Conservation (phyloP, 768 basidiomycete genomes). For the Serendipita sp. region DNA sequence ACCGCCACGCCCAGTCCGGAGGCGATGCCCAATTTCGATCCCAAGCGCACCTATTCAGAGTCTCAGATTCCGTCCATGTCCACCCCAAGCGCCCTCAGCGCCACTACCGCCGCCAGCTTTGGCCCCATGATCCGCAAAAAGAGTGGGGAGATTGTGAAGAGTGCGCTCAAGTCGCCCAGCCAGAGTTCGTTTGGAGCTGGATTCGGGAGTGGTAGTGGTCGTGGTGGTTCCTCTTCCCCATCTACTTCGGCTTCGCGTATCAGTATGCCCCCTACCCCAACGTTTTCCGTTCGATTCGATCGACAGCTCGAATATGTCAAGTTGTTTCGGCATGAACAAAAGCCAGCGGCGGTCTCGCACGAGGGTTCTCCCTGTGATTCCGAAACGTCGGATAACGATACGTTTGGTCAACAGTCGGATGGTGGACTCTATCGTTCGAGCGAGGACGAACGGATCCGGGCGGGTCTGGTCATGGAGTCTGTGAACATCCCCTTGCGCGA, state of each 20-base stretch:
- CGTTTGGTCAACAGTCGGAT: slow-evolving; percentile 22
- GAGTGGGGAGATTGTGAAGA: slow-evolving; percentile 83
- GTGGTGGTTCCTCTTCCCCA: slow-evolving; percentile 11
- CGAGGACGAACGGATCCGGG: slow-evolving; percentile 15
- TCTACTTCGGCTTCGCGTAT: too few relatives aligned
- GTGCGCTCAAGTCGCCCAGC: slow-evolving; percentile 51
- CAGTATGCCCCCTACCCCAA: slow-evolving; percentile 39
- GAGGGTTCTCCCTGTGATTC: slow-evolving; percentile 62
- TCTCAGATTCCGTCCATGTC: slow-evolving; percentile 2
- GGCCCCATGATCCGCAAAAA: slow-evolving; percentile 63
- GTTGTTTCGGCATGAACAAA: slow-evolving; percentile 87
- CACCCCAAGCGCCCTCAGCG: background rate
- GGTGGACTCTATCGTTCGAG: slow-evolving; percentile 10
- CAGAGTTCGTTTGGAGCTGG: slow-evolving; percentile 12
- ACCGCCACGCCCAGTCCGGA: background rate
- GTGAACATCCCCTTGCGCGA: slow-evolving; percentile 45
- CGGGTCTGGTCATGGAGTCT: slow-evolving; percentile 39
- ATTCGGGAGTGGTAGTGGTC: too few relatives aligned
- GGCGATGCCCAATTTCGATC: background rate
- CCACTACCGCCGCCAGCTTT: too few relatives aligned
- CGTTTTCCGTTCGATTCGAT: slow-evolving; percentile 88
- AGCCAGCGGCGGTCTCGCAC: slow-evolving; percentile 82
- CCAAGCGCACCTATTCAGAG: slow-evolving; percentile 1
- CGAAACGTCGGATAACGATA: slow-evolving; percentile 67
- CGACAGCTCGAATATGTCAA: slow-evolving; percentile 84